These are phyloP conservation scores for Cymbopogon citratus DNA, from an alignment of 176 grass and related monocot genomes.

Conservation along the genomic window DNA sequence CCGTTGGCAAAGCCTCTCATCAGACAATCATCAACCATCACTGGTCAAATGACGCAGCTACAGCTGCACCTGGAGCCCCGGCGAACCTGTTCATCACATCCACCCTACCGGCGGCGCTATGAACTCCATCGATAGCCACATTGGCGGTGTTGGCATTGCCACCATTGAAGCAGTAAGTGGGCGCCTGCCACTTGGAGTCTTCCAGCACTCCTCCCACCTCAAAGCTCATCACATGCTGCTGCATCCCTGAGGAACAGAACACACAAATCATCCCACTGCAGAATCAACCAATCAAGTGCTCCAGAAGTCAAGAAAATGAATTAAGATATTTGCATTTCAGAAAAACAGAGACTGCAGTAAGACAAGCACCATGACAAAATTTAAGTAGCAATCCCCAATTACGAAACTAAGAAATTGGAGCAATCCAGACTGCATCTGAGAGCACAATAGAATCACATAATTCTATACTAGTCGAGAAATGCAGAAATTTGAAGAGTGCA, in stretches of 20 bases:
- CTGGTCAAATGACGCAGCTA: background rate
- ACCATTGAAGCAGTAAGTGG: slow-evolving; percentile 31
- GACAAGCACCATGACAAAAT: background rate
- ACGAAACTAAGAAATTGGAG: background rate
- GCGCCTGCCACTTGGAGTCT: slow-evolving; percentile 58
- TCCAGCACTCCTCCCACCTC: slow-evolving; percentile 49
- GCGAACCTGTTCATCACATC: slow-evolving; percentile 20
- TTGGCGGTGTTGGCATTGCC: no score
- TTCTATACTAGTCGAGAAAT: background rate
- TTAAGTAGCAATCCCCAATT: background rate
- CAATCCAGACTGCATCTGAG: background rate
- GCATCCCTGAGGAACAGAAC: slow-evolving; percentile 27
- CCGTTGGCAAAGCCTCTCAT: background rate
- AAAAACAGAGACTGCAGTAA: background rate
- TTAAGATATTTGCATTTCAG: background rate
- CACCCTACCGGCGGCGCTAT: background rate
- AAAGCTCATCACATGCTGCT: slow-evolving; percentile 55
- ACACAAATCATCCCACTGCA: background rate
- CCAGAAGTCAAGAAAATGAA: background rate
- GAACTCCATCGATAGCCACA: background rate
- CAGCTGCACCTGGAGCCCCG: background rate
- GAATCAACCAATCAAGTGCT: background rate
- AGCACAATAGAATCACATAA: background rate
- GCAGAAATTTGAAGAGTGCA: background rate
- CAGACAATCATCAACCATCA: background rate